These are phyloP conservation scores for Vanderwaltozyma verrucispora DNA, from an alignment of 805 yeast species.

Conservation along the genomic window DNA sequence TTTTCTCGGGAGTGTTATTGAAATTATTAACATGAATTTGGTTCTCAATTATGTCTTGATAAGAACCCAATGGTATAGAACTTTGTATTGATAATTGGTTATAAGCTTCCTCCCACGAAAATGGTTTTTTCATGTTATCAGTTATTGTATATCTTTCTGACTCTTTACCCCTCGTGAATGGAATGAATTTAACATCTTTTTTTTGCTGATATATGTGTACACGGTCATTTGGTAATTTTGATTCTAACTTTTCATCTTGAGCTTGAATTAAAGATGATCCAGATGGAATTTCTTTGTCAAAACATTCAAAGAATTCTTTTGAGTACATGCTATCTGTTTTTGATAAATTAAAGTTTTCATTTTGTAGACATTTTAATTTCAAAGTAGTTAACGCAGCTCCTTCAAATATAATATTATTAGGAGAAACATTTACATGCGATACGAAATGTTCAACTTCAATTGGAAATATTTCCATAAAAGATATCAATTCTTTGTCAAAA, in stretches of 20 bases:
- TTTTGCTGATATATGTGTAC: slow-evolving; percentile 19
- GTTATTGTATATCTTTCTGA: slow-evolving; percentile 5
- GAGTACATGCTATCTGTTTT: slow-evolving; percentile 21
- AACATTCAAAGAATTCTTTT: slow-evolving; percentile 24
- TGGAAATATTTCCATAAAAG: slow-evolving; percentile 42
- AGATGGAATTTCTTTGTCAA: slow-evolving; percentile 22
- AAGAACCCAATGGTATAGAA: slow-evolving; percentile 14
- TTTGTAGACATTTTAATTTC: slow-evolving; percentile 46
- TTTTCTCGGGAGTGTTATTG: slow-evolving; percentile 27
- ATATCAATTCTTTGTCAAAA: slow-evolving; percentile 32
- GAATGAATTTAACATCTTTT: slow-evolving; percentile 13
- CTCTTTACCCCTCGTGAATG: slow-evolving; percentile 13
- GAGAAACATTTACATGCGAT: slow-evolving; percentile 58
- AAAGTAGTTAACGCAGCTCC: slow-evolving; percentile 44
- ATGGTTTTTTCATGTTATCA: neutral
- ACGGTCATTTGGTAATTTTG: slow-evolving; percentile 8
- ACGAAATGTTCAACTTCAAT: slow-evolving; percentile 44
- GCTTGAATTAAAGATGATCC: slow-evolving; percentile 17
- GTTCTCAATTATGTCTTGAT: slow-evolving; percentile 19
- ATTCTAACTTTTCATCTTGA: slow-evolving; percentile 12
- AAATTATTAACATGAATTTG: slow-evolving; percentile 26
- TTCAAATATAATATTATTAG: slow-evolving; percentile 49
- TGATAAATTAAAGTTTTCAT: slow-evolving; percentile 33
- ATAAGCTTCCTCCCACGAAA: slow-evolving; percentile 22
- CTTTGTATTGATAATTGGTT: too few species aligned